phyloP scores from a whole-genome alignment of 2,329 filamentous ascomycete genomes.

The Aspergillus sp. region DNA sequence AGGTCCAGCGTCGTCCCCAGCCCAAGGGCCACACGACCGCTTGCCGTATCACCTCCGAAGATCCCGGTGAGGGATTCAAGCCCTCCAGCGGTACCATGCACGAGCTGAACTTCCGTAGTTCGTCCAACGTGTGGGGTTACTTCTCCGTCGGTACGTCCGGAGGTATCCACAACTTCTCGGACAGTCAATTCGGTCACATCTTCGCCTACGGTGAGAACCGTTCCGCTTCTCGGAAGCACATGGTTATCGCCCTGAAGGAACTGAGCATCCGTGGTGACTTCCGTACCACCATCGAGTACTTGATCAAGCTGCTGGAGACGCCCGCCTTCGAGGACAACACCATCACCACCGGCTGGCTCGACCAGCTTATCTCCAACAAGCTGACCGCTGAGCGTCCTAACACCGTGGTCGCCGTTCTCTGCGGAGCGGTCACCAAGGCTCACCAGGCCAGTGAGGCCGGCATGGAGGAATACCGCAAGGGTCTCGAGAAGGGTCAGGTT shows the following conservation, averaged over 20 bases:
- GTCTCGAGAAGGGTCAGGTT: conserved; percentile 95
- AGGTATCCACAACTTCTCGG: conserved; percentile 98
- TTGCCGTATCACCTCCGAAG: conserved; percentile 98
- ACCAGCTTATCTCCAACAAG: conserved; percentile 97
- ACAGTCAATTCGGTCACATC: conserved; percentile 98
- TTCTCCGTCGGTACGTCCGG: conserved; percentile 97
- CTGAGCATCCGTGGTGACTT: conserved; percentile 99
- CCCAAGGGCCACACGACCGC: conserved; percentile 97
- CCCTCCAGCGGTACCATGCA: conserved; percentile 98
- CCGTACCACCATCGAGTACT: conserved; percentile 95
- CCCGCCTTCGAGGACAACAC: conserved; percentile 99
- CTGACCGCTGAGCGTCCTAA: conserved; percentile 95
- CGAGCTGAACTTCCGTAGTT: conserved; percentile 97
- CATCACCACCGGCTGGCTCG: conserved; percentile 97
- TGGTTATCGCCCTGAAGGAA: conserved; percentile 98
- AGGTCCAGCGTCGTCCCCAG: conserved; percentile 83
- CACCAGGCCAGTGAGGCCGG: conserved; percentile 91
- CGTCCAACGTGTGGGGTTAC: conserved; percentile 99
- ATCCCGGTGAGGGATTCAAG: conserved; percentile 99
- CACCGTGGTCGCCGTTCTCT: conserved; percentile 88
- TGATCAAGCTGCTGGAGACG: conserved; percentile 98
- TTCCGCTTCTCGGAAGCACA: conserved; percentile 94
- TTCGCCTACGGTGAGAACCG: conserved; percentile 99
- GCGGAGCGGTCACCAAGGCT: conserved; percentile 91
- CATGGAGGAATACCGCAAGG: conserved; percentile 80